Percentiles rank a stretch among this genome's conserved stretches.
Conservation (phyloP, 108 stramenopile genomes). For the Discostella pseudostelligera region DNA sequence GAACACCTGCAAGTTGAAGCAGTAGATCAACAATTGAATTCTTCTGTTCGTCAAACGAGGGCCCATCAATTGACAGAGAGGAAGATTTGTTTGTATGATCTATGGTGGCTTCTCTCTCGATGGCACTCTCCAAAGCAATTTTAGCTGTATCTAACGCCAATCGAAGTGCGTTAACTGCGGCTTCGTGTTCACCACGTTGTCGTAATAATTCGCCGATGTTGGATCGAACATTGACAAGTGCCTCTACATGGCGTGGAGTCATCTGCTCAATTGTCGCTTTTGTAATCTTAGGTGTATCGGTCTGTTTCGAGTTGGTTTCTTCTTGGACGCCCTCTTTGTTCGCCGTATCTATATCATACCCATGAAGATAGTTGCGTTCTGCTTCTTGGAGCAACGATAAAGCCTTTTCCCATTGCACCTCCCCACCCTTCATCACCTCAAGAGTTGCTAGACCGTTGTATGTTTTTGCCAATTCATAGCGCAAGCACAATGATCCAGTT, state of each 20-base stretch:
- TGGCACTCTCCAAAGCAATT: conserved; percentile 17
- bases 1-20: conserved; percentile 26
- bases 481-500: conserved; percentile 1
- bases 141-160: conserved; percentile 27
- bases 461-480: conserved; percentile 33
- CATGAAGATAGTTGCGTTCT: conserved; percentile 32
- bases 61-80: not conserved
- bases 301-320: not conserved
- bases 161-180: conserved; percentile 16
- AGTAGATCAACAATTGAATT: conserved; percentile 33
- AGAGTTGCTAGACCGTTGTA: conserved; percentile 40
- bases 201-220: conserved; percentile 40
- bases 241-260: conserved; percentile 31
- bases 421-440: conserved; percentile 28
- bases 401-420: conserved; percentile 29
- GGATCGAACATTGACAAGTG: conserved; percentile 35
- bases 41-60: conserved; percentile 21
- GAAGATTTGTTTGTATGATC: not conserved
- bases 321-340: not conserved
- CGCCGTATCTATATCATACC: not conserved
- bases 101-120: conserved; percentile 1
- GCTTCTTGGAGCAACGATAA: conserved; percentile 33
- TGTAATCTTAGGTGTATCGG: not conserved
- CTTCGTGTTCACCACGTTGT: conserved; percentile 18
- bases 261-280: conserved; percentile 12